A percentile compares a stretch with the other conserved stretches of the same genome.
phyloP scores from a whole-genome alignment of 257 asterid species.

The Solanum sejunctum region DNA sequence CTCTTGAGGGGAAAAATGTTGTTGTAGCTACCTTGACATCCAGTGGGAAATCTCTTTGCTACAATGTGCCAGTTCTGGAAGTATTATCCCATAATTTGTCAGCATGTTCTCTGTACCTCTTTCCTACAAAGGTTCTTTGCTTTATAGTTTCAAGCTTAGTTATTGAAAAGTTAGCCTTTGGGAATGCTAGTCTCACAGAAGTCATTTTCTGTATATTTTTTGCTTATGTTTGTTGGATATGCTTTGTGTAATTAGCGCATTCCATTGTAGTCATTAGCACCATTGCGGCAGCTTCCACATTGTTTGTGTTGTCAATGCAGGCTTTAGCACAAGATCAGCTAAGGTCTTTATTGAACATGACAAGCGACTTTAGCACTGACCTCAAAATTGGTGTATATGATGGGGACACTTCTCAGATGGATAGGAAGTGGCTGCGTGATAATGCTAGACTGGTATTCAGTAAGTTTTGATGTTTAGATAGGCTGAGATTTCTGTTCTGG shows the following conservation, averaged over 20 bases:
- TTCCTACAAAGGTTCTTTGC: slow-evolving; percentile 78
- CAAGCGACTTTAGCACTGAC: slow-evolving; percentile 48
- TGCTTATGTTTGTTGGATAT: background rate
- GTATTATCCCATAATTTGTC: slow-evolving; percentile 39
- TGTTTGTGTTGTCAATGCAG: slow-evolving; percentile 28
- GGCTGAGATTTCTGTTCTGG: background rate
- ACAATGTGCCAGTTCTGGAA: slow-evolving; percentile 90
- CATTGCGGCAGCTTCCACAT: background rate
- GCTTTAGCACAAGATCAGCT: slow-evolving; percentile 98
- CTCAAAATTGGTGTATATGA: slow-evolving; percentile 77
- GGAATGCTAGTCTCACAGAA: background rate
- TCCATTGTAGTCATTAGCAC: background rate
- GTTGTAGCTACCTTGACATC: slow-evolving; percentile 95
- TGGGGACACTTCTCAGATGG: slow-evolving; percentile 84
- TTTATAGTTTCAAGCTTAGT: background rate
- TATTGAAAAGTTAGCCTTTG: background rate
- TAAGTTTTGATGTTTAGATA: slow-evolving; percentile 9
- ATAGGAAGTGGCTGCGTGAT: slow-evolving; percentile 74
- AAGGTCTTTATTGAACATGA: slow-evolving; percentile 55
- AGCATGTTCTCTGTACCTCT: slow-evolving; percentile 84
- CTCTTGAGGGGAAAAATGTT: slow-evolving; percentile 84
- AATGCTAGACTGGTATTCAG: slow-evolving; percentile 79
- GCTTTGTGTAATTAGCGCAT: slow-evolving; percentile 4
- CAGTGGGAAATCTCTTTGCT: slow-evolving; percentile 99
- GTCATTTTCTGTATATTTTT: background rate